A percentile compares a stretch with the other conserved stretches of the same genome.
Evolutionary conservation across 768 basidiomycete species (phyloP).

Genomic region (Amanita jacksonii): DNA sequence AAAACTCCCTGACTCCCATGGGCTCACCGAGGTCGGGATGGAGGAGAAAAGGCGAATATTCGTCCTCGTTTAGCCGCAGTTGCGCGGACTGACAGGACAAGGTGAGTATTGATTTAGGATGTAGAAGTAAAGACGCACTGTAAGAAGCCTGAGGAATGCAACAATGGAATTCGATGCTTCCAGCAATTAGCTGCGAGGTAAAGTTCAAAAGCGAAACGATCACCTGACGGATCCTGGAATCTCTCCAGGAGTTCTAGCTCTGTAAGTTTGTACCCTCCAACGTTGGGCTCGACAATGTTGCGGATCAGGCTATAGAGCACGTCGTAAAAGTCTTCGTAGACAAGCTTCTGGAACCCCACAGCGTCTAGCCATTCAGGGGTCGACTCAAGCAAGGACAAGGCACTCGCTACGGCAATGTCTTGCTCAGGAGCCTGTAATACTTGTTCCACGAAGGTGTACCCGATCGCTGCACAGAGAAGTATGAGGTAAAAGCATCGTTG

Average conservation of each 20-base stretch:
- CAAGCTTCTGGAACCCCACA: constrained; percentile 55
- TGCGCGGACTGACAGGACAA: constrained; percentile 45
- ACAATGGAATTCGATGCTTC: constrained; percentile 66
- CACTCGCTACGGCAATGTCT: constrained; percentile 36
- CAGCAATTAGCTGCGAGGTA: background rate
- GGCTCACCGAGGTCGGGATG: constrained; percentile 60
- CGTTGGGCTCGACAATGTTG: constrained; percentile 28
- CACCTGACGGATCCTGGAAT: constrained; percentile 49
- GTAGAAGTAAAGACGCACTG: constrained; percentile 27
- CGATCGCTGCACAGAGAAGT: constrained; percentile 47
- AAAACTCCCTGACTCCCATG: constrained; percentile 57
- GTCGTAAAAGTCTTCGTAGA: constrained; percentile 71
- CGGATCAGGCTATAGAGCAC: constrained; percentile 45
- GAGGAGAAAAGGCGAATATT: constrained; percentile 64
- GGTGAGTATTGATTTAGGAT: background rate
- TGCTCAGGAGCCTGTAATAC: constrained; percentile 41
- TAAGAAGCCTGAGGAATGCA: constrained; percentile 71
- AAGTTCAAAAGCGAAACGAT: constrained; percentile 8
- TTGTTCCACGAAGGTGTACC: constrained; percentile 72
- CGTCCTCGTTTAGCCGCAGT: constrained; percentile 53
- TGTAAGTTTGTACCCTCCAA: constrained; percentile 26
- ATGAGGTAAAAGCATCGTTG: constrained; percentile 1
- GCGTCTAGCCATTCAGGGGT: constrained; percentile 41
- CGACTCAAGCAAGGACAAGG: constrained; percentile 41
- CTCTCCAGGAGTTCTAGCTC: constrained; percentile 30